Base-by-base conservation (phyloP, 768 basidiomycete species). In the Porpolomopsis calyptriformis region DNA sequence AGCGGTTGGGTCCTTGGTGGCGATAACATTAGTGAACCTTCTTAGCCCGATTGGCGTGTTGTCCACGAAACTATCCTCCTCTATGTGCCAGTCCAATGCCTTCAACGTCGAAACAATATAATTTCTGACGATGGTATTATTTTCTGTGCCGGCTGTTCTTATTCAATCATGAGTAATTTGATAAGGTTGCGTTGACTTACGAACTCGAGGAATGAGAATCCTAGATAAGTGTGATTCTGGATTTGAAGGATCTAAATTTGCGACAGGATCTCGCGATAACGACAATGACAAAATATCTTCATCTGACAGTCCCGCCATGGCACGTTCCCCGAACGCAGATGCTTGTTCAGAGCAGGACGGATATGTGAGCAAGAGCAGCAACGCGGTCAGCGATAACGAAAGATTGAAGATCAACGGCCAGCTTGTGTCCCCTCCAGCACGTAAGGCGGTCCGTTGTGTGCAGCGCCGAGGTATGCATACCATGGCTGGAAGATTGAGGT, bases 1-100 rank as follows among this genome's bases (percentile, higher is more conserved):
- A 0, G 96, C 93, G 14, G 66, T 61, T n/a, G 87, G 86, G 58
- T 97, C 85, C 60, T 96, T 96, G 9, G 96, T 98, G 25, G 91
- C 94, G 52, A 98, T 82, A 41, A 98, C 70, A 65, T 99, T 99
- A 11, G 79, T 82, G 60, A 99, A 94, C 31, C 68, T 67, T 55
- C 77, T 87, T 25, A 59, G 56, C 3, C 94, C 96, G 51, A 85
- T 76, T 1, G 96, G 96, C 1, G 96, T 98, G 14, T 65, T 57
- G 41, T 71, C 82, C 4, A 68, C 76, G 67, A 98, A 98, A 19
- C 71, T 66, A 55, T 96, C 92, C 56, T 82, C 75, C 57, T 96
- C 90, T 41, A 92, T 64, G 49, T 92, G 78, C 94, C 94, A 98
- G 14, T 85, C 73, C 40, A 94, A 67, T 14, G 69, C 68, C 56